A percentile compares a stretch with the other conserved stretches of the same genome.
Evolutionary conservation across 2,329 filamentous ascomycete genomes (phyloP).

Genomic region (Exophiala mesophila): DNA sequence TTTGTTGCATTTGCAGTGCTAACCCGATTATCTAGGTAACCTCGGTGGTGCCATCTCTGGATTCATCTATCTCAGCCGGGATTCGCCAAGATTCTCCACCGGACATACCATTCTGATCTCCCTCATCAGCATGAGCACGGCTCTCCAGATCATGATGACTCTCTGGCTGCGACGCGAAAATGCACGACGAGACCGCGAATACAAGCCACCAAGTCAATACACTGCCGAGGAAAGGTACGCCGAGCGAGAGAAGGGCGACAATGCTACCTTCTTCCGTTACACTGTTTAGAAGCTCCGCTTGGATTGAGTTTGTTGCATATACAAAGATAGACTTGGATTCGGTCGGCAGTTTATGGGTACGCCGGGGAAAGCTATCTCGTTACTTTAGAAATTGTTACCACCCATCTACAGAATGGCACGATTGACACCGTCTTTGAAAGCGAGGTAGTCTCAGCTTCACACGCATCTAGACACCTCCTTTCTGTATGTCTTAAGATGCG

Average conservation of each 20-base stretch:
- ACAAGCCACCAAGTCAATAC: slow-evolving; percentile 14
- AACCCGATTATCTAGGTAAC: slow-evolving; percentile 10
- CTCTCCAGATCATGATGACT: slow-evolving; percentile 46
- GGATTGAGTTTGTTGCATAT: slow-evolving; percentile 9
- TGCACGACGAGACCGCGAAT: slow-evolving; percentile 16
- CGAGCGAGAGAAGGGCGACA: slow-evolving; percentile 18
- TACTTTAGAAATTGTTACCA: too few species aligned
- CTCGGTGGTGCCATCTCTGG: slow-evolving; percentile 27
- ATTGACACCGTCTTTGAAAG: too few species aligned
- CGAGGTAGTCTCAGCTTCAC: too few species aligned
- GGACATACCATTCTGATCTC: slow-evolving; percentile 69
- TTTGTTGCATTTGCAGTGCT: not conserved
- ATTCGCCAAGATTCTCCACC: slow-evolving; percentile 51
- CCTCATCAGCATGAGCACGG: slow-evolving; percentile 67
- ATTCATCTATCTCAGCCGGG: slow-evolving; percentile 65
- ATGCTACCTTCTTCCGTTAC: slow-evolving; percentile 23
- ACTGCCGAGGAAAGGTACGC: slow-evolving; percentile 14
- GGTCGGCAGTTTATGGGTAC: too few species aligned
- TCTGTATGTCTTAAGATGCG: too few species aligned
- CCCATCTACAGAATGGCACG: too few species aligned
- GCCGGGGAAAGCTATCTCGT: too few species aligned
- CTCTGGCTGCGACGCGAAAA: slow-evolving; percentile 23
- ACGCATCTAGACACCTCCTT: too few species aligned
- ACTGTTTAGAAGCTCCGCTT: slow-evolving; percentile 6
- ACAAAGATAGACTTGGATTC: too few species aligned